phyloP scores from a whole-genome alignment of 495 filamentous ascomycete species.

The Amorphotheca resinae region DNA sequence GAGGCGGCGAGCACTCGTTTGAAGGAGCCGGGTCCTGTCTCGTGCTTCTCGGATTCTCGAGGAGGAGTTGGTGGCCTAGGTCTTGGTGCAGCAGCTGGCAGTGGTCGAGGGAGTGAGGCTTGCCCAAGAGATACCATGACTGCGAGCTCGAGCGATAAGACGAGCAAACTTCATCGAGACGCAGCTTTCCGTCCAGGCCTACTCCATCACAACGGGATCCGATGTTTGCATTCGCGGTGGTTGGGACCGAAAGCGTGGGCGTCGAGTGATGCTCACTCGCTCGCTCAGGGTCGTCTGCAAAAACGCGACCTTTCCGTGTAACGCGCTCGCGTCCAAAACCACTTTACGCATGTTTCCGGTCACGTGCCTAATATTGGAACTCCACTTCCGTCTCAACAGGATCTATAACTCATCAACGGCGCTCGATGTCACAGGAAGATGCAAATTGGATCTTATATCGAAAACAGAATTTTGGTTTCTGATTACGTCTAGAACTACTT shows the following conservation, averaged over 20 bases:
- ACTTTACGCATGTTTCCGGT: too few relatives aligned
- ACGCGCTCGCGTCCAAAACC: neutral
- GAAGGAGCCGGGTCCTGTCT: neutral
- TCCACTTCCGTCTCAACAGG: too few relatives aligned
- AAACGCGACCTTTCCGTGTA: neutral
- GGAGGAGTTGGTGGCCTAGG: conserved; percentile 44
- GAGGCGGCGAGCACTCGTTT: too few relatives aligned
- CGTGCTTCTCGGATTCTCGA: conserved; percentile 26
- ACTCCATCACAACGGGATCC: conserved; percentile 10
- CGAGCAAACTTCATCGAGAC: conserved; percentile 14
- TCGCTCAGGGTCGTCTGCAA: neutral
- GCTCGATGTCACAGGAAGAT: too few relatives aligned
- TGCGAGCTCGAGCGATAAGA: neutral
- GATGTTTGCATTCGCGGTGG: too few relatives aligned
- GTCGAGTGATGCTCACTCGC: neutral
- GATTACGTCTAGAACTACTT: too few relatives aligned
- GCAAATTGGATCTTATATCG: too few relatives aligned
- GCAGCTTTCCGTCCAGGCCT: conserved; percentile 1
- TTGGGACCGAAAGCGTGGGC: neutral
- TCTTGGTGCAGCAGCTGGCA: conserved; percentile 22
- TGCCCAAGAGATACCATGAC: neutral
- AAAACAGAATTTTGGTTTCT: too few relatives aligned
- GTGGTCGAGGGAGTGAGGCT: neutral
- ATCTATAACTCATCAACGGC: too few relatives aligned
- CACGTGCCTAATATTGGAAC: too few relatives aligned